These are phyloP conservation scores for Pyrrhoderma noxium DNA, from an alignment of 1,284 basidiomycete species.

Conservation along the genomic window DNA sequence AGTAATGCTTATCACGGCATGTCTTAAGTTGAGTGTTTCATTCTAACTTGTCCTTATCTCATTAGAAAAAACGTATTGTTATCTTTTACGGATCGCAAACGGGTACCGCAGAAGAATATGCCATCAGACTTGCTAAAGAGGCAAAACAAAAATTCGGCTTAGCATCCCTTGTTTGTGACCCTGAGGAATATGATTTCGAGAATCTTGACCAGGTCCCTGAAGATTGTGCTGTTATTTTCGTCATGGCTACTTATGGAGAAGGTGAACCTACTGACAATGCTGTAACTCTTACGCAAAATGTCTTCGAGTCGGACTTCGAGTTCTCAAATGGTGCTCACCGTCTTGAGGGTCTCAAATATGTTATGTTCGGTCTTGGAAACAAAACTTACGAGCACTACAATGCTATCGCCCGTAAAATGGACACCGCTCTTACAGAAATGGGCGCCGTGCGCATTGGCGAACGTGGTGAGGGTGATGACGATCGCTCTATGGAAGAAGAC, in stretches of 20 bases:
- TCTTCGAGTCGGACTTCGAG: constrained; percentile 80
- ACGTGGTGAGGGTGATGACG: constrained; percentile 95
- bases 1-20: constrained; percentile 31
- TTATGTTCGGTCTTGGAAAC: constrained; percentile 93
- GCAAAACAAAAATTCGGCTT: constrained; percentile 91
- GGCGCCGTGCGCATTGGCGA: constrained; percentile 86
- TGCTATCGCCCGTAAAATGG: constrained; percentile 77
- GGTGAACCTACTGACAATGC: constrained; percentile 99
- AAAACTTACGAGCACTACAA: constrained; percentile 97
- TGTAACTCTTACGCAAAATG: constrained; percentile 89
- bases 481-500: constrained; percentile 99
- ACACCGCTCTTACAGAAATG: constrained; percentile 68
- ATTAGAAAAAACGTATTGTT: constrained; percentile 86
- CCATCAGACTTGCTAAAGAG: constrained; percentile 89
- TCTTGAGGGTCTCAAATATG: constrained; percentile 87
- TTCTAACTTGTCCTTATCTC: constrained; percentile 1
- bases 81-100: constrained; percentile 98
- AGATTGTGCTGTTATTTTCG: constrained; percentile 84
- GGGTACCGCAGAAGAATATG: constrained; percentile 94
- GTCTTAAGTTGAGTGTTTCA: constrained; percentile 5
- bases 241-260: constrained; percentile 98
- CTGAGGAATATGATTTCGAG: constrained; percentile 96
- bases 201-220: constrained; percentile 88
- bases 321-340: constrained; percentile 76
- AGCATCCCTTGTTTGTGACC: constrained; percentile 89